phyloP scores from a whole-genome alignment of 257 asterid genomes.

The Gentiana straminea region DNA sequence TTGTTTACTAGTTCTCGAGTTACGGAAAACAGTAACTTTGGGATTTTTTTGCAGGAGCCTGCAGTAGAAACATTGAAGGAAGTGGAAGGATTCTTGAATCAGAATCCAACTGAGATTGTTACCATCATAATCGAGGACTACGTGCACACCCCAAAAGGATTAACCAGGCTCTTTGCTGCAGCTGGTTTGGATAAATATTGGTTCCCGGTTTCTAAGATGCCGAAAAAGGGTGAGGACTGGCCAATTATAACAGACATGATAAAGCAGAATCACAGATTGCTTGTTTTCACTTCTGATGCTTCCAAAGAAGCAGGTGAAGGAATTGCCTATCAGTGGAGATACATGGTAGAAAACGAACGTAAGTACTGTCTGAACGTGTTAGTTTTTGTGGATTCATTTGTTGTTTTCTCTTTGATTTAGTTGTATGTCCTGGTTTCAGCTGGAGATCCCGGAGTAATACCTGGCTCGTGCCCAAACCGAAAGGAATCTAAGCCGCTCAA shows the following conservation, averaged over 20 bases:
- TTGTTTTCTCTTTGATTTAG: slow-evolving; percentile 11
- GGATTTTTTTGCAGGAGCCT: slow-evolving; percentile 42
- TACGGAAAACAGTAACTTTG: not conserved
- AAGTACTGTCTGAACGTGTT: slow-evolving; percentile 19
- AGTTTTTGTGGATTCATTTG: slow-evolving; percentile 12
- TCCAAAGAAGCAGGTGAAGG: slow-evolving; percentile 86
- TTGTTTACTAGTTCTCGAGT: not conserved
- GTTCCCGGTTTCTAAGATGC: slow-evolving; percentile 89
- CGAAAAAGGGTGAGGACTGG: slow-evolving; percentile 88
- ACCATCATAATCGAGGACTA: slow-evolving; percentile 96
- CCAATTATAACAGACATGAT: slow-evolving; percentile 67
- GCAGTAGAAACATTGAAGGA: slow-evolving; percentile 70
- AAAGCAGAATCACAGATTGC: slow-evolving; percentile 51
- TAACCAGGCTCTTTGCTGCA: slow-evolving; percentile 56
- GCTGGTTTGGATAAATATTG: slow-evolving; percentile 90
- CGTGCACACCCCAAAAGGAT: slow-evolving; percentile 77
- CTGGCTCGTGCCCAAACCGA: slow-evolving; percentile 73
- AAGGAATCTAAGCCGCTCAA: slow-evolving; percentile 85
- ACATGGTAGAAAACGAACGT: slow-evolving; percentile 94
- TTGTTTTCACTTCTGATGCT: slow-evolving; percentile 94
- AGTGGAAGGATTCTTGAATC: slow-evolving; percentile 85
- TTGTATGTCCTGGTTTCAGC: slow-evolving; percentile 45
- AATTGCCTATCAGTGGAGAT: slow-evolving; percentile 89
- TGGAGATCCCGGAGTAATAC: slow-evolving; percentile 80
- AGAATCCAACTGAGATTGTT: slow-evolving; percentile 67